These are phyloP conservation scores for Zymoseptoria passerinii DNA, from an alignment of 2,329 filamentous ascomycete genomes.

Conservation along the genomic window DNA sequence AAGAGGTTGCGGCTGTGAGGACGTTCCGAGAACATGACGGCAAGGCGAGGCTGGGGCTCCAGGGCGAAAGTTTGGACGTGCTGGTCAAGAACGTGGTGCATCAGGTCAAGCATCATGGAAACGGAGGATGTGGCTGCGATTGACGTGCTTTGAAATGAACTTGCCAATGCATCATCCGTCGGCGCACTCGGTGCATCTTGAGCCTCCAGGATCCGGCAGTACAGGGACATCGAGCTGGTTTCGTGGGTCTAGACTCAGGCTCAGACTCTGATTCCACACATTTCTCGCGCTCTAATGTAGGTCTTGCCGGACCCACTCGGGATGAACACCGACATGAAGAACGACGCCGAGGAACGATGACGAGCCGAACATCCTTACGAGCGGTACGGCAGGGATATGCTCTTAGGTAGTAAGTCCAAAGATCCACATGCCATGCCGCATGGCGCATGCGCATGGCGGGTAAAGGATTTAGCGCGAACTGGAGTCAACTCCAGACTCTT, in stretches of 20 bases:
- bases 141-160: not conserved
- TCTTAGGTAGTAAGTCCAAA: not conserved
- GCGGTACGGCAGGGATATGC: not conserved
- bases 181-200: no score
- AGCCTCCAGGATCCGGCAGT: not conserved
- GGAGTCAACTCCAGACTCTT: not conserved
- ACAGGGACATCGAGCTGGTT: not conserved
- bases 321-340: not conserved
- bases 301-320: not conserved
- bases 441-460: not conserved
- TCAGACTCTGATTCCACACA: not conserved
- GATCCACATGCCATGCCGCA: not conserved
- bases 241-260: not conserved
- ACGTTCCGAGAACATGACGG: conserved; percentile 23
- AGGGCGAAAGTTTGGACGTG: conserved; percentile 11
- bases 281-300: not conserved
- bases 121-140: conserved; percentile 30
- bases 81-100: conserved; percentile 17
- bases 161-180: no score
- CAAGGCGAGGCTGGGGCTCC: conserved; percentile 13
- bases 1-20: conserved; percentile 17
- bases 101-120: conserved; percentile 19
- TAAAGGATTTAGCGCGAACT: not conserved
- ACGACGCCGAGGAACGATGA: not conserved
- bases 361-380: not conserved